Evolutionary conservation across 2,329 filamentous ascomycete genomes (phyloP).

Genomic region (Hypoxylon rubiginosum): DNA sequence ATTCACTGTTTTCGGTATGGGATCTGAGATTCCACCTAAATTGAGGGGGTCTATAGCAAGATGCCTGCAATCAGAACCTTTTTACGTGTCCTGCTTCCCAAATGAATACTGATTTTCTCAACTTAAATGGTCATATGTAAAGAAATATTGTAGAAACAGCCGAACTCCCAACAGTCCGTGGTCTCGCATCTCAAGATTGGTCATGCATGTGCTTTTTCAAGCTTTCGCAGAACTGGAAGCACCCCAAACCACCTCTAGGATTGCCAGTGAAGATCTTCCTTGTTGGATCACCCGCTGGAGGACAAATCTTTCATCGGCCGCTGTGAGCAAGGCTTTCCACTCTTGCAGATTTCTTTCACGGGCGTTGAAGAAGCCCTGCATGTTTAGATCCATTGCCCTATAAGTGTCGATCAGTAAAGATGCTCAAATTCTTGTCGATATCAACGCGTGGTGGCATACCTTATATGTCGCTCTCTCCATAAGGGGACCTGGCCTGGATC

Average conservation of each 20-base stretch:
- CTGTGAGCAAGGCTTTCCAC: constrained; percentile 12
- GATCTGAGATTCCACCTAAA: no score
- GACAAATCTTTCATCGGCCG: constrained; percentile 24
- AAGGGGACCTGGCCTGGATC: constrained; percentile 29
- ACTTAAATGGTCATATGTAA: background rate
- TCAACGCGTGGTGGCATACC: constrained; percentile 26
- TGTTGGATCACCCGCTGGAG: constrained; percentile 9
- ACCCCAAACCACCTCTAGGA: constrained; percentile 6
- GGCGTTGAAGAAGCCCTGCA: constrained; percentile 40
- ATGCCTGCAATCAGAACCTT: no score
- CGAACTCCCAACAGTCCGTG: background rate
- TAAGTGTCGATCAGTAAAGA: constrained; percentile 33
- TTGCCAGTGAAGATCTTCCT: background rate
- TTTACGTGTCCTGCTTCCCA: no score
- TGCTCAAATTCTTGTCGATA: constrained; percentile 15
- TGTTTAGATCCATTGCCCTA: constrained; percentile 33
- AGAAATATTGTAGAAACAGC: background rate
- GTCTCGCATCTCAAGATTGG: background rate
- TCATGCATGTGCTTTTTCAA: background rate
- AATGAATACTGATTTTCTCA: no score
- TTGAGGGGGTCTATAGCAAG: no score
- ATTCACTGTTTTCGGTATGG: no score
- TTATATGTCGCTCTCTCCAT: constrained; percentile 37
- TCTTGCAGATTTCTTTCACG: constrained; percentile 35
- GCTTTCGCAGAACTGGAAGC: background rate